Evolutionary conservation across 345 rosid species (phyloP), one percentile per base, ranked within the genome.

Genomic region (Hypericum androsaemum): DNA sequence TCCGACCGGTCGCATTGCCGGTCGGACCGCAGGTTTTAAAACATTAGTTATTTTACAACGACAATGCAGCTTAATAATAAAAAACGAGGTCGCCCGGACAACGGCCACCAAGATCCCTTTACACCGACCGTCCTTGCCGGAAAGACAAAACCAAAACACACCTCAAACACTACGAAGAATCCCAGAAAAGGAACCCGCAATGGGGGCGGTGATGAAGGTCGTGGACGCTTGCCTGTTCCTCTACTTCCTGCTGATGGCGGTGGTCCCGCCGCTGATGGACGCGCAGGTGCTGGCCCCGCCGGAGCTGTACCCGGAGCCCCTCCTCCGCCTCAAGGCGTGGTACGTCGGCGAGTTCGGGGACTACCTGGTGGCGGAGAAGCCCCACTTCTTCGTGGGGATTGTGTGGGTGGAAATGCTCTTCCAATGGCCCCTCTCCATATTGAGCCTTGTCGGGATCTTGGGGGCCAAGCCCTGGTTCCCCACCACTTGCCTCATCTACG

Each of bases 401-500:
- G 71, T 79, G 2, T 79, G 88, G 95, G 70, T 77, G 8, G 89
- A 87, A 67, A 78, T 90, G 37, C 7, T 84, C 6, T 67, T 87
- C 57, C 76, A 69, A 3, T 87, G 95, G 95, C 95, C 98, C 4
- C 95, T 87, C 51, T 57, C 81, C 5, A 41, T 87, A 32, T 49
- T 77, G 43, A 84, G 72, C 51, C 56, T 81, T 14, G 80, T 68
- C 53, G 95, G 70, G 1, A 62, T 87, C 52, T 47, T 78, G 32
- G 56, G 79, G n/a, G 61, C 80, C 17, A 84, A 78, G 59, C 50
- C 86, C 17, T 87, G 95, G 96, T 64, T 74, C 38, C 58, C 55
- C 63, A 90, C 83, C 55, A 79, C 95, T 15, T 90, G 89, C 74
- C 68, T 90, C 65, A 50, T 82, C 58, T 78, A 73, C 46, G 98